Evolutionary conservation across 2,329 filamentous ascomycete genomes (phyloP), one percentile per base, ranked within the genome.

Genomic region (Botrytis medusae): DNA sequence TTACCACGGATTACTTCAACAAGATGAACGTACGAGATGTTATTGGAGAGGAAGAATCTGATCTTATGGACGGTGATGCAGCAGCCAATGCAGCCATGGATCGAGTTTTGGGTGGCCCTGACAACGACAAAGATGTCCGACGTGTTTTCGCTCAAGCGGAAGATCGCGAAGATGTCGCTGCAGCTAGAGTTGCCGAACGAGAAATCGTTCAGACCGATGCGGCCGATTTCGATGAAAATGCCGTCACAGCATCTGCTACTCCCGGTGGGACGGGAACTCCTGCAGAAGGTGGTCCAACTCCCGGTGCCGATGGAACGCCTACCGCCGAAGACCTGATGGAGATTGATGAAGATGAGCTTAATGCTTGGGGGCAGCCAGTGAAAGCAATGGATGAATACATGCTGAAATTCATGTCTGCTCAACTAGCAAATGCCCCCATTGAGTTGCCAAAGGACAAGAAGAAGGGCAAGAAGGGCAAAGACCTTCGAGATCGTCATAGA

Each of bases 1-100:
- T 99, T 82, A 99, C 95, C 0, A 99, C 96, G 0, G 96, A 99
- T 79, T 95, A 97, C 81, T 95, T 97, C 83, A 94, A 94, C 79
- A 94, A 92, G 78, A 85, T 93, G 61, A 85, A 88, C 2, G 90
- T 92, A 69, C 87, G 89, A 54, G 92, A 93, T 74, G 90, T 93
- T 69, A 85, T 93, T 40, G 88, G 87, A 71, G 87, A 88, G 44
- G 84, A 88, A 46, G 84, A 86, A 20, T 86, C 82, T 12, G 81
- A 77, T 60, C 77, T 89, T 37, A 86, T 88, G n/a, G 88, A 90
- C 77, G 86, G 86, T 0, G 89, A 92, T 74, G 91, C 92, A 34
- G 92, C 93, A 69, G 93, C 93, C 2, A 92, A 92, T 74, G 91
- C 90, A 8, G 94, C 94, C 6, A 93, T 98, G 88, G 94, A 97